Percentiles rank a stretch among this genome's conserved stretches.
Evolutionary conservation across 2,329 filamentous ascomycete species (phyloP).

Genomic region (Orbilia oligospora): DNA sequence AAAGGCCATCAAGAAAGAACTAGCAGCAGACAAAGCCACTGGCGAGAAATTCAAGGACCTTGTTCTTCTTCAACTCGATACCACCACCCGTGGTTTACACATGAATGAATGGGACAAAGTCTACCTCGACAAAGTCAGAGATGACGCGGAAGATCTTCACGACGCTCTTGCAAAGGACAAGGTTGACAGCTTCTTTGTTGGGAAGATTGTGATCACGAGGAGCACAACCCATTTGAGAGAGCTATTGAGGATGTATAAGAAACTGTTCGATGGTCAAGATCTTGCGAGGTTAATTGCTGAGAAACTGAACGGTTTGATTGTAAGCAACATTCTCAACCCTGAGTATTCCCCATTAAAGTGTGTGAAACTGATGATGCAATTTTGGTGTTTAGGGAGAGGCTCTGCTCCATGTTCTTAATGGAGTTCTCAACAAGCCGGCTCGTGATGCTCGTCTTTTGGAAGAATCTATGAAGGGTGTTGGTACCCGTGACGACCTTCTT

Average conservation of each 20-base stretch:
- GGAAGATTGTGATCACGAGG: conserved; percentile 83
- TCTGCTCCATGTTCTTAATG: conserved; percentile 94
- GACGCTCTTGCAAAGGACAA: conserved; percentile 70
- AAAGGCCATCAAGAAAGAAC: conserved; percentile 89
- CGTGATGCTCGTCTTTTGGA: conserved; percentile 91
- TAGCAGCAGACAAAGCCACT: conserved; percentile 85
- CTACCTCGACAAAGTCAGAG: conserved; percentile 71
- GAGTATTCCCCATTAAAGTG: conserved; percentile 22
- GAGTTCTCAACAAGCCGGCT: conserved; percentile 93
- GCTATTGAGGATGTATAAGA: conserved; percentile 82
- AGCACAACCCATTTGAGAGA: conserved; percentile 87
- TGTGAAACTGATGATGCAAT: conserved; percentile 10
- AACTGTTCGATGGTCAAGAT: conserved; percentile 77
- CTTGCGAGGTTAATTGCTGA: conserved; percentile 89
- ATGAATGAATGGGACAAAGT: conserved; percentile 79
- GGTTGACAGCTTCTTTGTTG: conserved; percentile 89
- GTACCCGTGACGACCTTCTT: conserved; percentile 76
- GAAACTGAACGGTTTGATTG: conserved; percentile 92
- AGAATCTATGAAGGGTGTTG: conserved; percentile 78
- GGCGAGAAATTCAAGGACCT: conserved; percentile 80
- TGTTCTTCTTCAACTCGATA: conserved; percentile 83
- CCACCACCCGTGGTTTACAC: conserved; percentile 68
- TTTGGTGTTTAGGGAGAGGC: conserved; percentile 84
- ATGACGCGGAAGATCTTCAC: conserved; percentile 81
- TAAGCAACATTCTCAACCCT: conserved; percentile 71